A percentile compares a stretch with the other conserved stretches of the same genome.
phyloP scores from a whole-genome alignment of 164 flowering plant genomes.

The Stephania cephalantha region DNA sequence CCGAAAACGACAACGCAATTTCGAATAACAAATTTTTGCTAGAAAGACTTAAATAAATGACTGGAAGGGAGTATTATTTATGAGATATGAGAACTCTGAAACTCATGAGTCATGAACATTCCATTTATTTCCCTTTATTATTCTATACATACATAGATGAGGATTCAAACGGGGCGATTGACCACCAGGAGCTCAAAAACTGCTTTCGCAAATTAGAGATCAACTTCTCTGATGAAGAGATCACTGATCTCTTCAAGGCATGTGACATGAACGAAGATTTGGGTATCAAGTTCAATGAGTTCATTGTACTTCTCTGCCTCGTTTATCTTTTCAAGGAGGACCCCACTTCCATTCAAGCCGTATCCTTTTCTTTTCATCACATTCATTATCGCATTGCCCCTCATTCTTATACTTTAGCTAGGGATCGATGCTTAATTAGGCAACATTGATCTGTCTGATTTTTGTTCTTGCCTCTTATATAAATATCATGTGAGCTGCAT shows the following conservation, averaged over 20 bases:
- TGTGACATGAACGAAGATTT: conserved; percentile 71
- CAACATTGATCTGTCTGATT: too few species aligned
- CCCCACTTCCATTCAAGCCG: conserved; percentile 40
- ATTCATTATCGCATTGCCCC: background rate
- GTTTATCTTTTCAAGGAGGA: conserved; percentile 85
- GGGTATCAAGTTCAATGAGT: conserved; percentile 88
- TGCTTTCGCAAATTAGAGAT: conserved; percentile 70
- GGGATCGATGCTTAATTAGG: background rate
- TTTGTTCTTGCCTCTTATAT: background rate
- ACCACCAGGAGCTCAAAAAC: conserved; percentile 69
- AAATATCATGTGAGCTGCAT: background rate
- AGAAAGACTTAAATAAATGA: too few species aligned
- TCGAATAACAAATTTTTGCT: too few species aligned
- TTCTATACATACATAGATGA: conserved; percentile 69
- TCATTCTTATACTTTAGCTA: background rate
- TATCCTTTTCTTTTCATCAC: conserved; percentile 36
- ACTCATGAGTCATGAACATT: background rate
- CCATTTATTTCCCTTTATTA: background rate
- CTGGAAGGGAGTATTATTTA: too few species aligned
- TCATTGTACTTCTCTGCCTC: conserved; percentile 91
- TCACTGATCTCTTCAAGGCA: conserved; percentile 71
- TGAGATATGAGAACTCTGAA: background rate
- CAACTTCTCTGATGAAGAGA: conserved; percentile 65
- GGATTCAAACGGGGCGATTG: conserved; percentile 80
- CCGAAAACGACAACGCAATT: too few species aligned